Percentiles rank a stretch among this genome's conserved stretches.
Evolutionary conservation across 2,329 filamentous ascomycete species (phyloP).

Genomic region (Aspergillus ochraceoroseus): DNA sequence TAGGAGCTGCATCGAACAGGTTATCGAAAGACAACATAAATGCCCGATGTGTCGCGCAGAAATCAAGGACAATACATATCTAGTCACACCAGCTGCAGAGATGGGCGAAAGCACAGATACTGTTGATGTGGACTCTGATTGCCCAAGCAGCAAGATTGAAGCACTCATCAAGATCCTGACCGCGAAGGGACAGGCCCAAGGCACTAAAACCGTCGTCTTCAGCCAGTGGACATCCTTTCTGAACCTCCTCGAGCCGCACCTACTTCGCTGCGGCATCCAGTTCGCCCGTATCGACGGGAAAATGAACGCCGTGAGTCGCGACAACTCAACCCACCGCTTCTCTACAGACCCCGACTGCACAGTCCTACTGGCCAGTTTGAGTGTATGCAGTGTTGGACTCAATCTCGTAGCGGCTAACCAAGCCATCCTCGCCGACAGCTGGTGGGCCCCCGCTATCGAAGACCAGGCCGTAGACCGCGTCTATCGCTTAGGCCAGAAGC

Average conservation of each 20-base stretch:
- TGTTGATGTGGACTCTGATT: slow-evolving; percentile 56
- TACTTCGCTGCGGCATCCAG: slow-evolving; percentile 56
- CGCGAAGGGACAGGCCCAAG: slow-evolving; percentile 59
- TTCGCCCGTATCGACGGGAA: slow-evolving; percentile 74
- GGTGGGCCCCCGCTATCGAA: slow-evolving; percentile 92
- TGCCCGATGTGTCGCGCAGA: slow-evolving; percentile 79
- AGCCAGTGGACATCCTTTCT: slow-evolving; percentile 76
- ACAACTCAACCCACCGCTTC: slow-evolving; percentile 63
- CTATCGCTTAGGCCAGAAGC: slow-evolving; percentile 76
- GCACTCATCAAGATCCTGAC: slow-evolving; percentile 69
- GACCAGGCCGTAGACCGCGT: slow-evolving; percentile 88
- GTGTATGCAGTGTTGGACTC: slow-evolving; percentile 77
- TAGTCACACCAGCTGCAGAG: slow-evolving; percentile 63
- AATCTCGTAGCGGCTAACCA: slow-evolving; percentile 84
- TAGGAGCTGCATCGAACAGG: slow-evolving; percentile 64
- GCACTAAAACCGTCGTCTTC: slow-evolving; percentile 76
- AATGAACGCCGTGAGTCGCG: slow-evolving; percentile 67
- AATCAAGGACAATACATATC: slow-evolving; percentile 55
- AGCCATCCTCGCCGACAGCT: slow-evolving; percentile 75
- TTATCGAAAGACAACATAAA: slow-evolving; percentile 69
- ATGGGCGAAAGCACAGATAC: slow-evolving; percentile 47
- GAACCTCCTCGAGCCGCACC: slow-evolving; percentile 66
- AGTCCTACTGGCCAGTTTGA: slow-evolving; percentile 74
- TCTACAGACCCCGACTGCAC: slow-evolving; percentile 63
- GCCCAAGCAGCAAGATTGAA: slow-evolving; percentile 76